Evolutionary conservation across 306 rosid genomes (phyloP).

Genomic region (Medicago ruthenica): DNA sequence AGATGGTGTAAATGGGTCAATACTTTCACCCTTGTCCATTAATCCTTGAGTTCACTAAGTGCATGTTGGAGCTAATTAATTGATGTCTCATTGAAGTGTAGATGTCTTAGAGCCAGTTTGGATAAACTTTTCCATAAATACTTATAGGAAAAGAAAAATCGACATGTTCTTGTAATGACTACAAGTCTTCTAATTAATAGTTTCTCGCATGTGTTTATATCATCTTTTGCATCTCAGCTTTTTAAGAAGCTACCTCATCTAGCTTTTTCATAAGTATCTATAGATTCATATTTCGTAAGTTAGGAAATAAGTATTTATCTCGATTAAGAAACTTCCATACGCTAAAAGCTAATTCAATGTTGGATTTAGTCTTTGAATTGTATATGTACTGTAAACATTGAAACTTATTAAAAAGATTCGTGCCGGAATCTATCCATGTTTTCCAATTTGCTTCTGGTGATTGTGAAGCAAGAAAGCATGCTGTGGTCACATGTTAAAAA

Average conservation of each 20-base stretch:
- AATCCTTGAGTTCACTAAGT: constrained; percentile 2
- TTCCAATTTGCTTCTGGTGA: constrained; percentile 36
- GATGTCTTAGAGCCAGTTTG: neutral
- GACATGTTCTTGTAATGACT: neutral
- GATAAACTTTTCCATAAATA: constrained; percentile 8
- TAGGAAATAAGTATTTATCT: neutral
- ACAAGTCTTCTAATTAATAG: neutral
- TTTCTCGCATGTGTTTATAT: neutral
- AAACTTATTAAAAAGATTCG: constrained; percentile 5
- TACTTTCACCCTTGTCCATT: constrained; percentile 15
- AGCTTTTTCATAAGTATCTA: neutral
- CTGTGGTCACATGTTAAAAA: constrained; percentile 7
- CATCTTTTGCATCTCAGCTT: constrained; percentile 13
- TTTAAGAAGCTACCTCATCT: neutral
- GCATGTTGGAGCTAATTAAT: constrained; percentile 32
- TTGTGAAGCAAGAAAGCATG: constrained; percentile 35
- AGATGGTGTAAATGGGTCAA: constrained; percentile 14
- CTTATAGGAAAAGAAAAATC: neutral
- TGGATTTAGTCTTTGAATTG: neutral
- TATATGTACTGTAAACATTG: constrained; percentile 13
- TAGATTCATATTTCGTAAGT: neutral
- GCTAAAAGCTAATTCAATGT: constrained; percentile 4
- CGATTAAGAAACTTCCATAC: constrained; percentile 14
- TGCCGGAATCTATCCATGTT: constrained; percentile 31
- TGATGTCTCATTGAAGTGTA: neutral